Percentiles rank a stretch among this genome's conserved stretches.
phyloP scores from a whole-genome alignment of 768 basidiomycete species.

The Psilocybe cubensis region DNA sequence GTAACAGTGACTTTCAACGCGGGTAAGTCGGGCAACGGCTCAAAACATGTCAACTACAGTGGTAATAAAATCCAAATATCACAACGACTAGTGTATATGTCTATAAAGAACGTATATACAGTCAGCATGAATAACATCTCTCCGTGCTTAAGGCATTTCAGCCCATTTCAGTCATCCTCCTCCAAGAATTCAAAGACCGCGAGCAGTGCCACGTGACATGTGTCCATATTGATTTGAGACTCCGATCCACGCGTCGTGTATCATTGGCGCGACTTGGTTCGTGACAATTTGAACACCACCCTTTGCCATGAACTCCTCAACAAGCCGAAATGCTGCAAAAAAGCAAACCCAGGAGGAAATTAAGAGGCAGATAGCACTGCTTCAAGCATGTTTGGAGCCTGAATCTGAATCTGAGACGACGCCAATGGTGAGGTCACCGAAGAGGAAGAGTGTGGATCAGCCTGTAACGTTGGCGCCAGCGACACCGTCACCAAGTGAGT shows the following conservation, averaged over 20 bases:
- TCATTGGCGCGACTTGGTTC: not conserved
- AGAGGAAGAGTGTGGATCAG: conserved; percentile 49
- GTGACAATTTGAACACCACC: not conserved
- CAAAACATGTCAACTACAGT: no score
- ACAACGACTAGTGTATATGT: no score
- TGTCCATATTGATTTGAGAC: conserved; percentile 2
- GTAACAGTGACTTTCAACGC: no score
- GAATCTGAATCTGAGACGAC: conserved; percentile 29
- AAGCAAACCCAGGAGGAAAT: conserved; percentile 50
- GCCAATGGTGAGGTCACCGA: conserved; percentile 40
- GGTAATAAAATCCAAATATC: no score
- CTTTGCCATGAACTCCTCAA: conserved; percentile 57
- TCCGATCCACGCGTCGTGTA: conserved; percentile 12
- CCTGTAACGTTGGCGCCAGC: conserved; percentile 50
- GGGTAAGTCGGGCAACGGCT: no score
- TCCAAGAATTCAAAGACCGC: not conserved
- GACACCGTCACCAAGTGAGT: conserved; percentile 73
- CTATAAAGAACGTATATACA: no score
- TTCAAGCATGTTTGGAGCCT: conserved; percentile 56
- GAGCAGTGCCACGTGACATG: conserved; percentile 4
- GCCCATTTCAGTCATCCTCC: not conserved
- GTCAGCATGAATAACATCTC: no score
- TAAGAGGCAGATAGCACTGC: conserved; percentile 52
- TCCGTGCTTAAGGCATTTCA: not conserved
- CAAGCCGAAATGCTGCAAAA: conserved; percentile 41